Base-by-base conservation (phyloP, 148 eudicot genomes). In the Salicornia ramosissima region DNA sequence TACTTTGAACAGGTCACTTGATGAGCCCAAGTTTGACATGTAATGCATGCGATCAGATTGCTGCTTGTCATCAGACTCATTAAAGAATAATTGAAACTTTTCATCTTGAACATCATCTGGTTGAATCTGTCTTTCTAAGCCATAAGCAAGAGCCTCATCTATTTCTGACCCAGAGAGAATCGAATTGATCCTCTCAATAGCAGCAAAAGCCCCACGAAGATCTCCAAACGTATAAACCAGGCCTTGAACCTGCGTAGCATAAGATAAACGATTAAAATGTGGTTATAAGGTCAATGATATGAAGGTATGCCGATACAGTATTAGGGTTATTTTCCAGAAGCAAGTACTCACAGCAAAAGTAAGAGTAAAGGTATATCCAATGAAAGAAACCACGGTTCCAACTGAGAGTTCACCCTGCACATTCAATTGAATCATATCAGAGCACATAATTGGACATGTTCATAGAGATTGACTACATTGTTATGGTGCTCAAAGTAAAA, bases 221-320 rank as follows among this genome's bases (percentile, higher is more conserved):
- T 94, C 98, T 74, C 98, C 98, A 79, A 88, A 77, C n/a, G 98
- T 86, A 77, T 87, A 87, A 71, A 94, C 96, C 69, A 94, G 80
- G 42, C 98, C 98, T 94, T 94, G 98, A 68, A 94, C 98, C 98
- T 94, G 80, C 71, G 68, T 56, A 61, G 8, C 24, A 73, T 19
- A 68, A 10, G 6, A 58, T 33, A 9, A 64, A 36, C 4, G 40
- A 36, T 36, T 3, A 36, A 8, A 10, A 75, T 34, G 34, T 34
- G 55, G 39, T 53, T 22, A 65, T 42, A 26, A 28, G 65, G 39
- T 5, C 22, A 70, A 64, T 68, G 43, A 58, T 9, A 67, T 52
- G 39, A 59, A 75, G 31, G n/a, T 21, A 25, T 3, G 8, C 8
- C 8, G 5, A 11, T 43, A 18, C 13, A 63, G 19, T 24, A 64